Base-by-base conservation (phyloP, 768 basidiomycete genomes). In the Collybia sordida region DNA sequence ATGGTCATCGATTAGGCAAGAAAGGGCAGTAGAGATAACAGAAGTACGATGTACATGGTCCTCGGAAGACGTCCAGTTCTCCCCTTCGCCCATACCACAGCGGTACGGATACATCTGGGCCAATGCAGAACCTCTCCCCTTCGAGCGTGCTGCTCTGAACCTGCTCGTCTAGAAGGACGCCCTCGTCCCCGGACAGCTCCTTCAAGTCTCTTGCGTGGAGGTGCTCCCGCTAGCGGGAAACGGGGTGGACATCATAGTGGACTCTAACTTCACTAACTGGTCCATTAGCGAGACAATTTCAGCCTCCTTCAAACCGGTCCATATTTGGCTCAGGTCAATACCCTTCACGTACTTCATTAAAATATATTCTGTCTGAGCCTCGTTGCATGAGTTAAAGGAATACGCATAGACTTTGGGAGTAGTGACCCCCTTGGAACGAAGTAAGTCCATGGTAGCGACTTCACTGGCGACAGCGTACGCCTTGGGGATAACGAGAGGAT, bases 221-320 rank as follows among this genome's bases (percentile, higher is more conserved):
- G 75, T 61, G 63, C 72, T 72, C 54, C 75, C 72, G 46, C 74
- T 69, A 60, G 71, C 73, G 1, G 74, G 73, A 55, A 74, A 74
- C 40, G 67, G 6, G 22, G 71, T 62, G 19, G 69, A 71, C 73
- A 76, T 74, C 64, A 75, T 70, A 1, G 8, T 49, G 2, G 70
- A 62, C 64, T 77, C 75, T 50, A 75, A 47, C 49, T 73, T 37
- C 45, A 57, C 60, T 19, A 76, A 64, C 57, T 76, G 70, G 49
- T 61, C 61, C 52, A 69, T 37, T 52, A 76, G 31, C 15, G 70
- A 72, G 43, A 56, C 48, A 54, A 72, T 61, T 41, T 71, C 62
- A 23, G 39, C 42, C 47, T 67, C 59, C 54, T 55, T 52, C 22
- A 74, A 61, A 12, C 57, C 51, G 19, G 47, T 47, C 68, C 68